phyloP scores from a whole-genome alignment of 306 rosid genomes.

The Castanea mollissima region DNA sequence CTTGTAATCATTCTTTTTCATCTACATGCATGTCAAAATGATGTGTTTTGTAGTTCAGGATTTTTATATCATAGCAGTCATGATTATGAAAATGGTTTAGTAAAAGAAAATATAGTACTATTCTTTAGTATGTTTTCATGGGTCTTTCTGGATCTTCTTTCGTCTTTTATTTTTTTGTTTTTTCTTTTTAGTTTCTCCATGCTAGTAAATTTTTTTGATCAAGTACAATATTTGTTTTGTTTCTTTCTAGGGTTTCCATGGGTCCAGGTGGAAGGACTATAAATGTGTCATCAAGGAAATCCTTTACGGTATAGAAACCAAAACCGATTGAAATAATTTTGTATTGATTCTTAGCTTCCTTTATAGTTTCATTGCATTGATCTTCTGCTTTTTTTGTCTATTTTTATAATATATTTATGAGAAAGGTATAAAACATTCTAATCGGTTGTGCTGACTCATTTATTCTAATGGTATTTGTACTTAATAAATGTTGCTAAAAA shows the following conservation, averaged over 20 bases:
- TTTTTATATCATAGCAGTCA: background rate
- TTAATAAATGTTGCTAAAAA: background rate
- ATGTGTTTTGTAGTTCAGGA: background rate
- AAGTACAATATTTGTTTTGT: conserved; percentile 13
- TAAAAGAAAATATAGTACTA: background rate
- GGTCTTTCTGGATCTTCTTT: background rate
- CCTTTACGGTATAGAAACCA: conserved; percentile 50
- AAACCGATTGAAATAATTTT: background rate
- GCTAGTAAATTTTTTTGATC: background rate
- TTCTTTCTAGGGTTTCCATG: conserved; percentile 43
- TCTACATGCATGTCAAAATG: background rate
- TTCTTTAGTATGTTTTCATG: background rate
- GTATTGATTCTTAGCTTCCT: background rate
- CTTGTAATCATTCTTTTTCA: background rate
- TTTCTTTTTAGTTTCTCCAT: background rate
- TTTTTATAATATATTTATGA: background rate
- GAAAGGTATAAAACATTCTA: background rate
- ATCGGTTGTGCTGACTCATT: background rate
- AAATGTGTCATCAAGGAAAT: conserved; percentile 46
- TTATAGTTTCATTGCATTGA: background rate
- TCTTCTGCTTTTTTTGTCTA: background rate
- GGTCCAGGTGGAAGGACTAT: conserved; percentile 40
- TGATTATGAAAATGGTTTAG: background rate
- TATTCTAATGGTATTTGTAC: background rate
- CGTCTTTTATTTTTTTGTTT: background rate